A percentile compares a stretch with the other conserved stretches of the same genome.
Evolutionary conservation across 768 basidiomycete species (phyloP).

Genomic region (Dictyophora rubrovolvata): DNA sequence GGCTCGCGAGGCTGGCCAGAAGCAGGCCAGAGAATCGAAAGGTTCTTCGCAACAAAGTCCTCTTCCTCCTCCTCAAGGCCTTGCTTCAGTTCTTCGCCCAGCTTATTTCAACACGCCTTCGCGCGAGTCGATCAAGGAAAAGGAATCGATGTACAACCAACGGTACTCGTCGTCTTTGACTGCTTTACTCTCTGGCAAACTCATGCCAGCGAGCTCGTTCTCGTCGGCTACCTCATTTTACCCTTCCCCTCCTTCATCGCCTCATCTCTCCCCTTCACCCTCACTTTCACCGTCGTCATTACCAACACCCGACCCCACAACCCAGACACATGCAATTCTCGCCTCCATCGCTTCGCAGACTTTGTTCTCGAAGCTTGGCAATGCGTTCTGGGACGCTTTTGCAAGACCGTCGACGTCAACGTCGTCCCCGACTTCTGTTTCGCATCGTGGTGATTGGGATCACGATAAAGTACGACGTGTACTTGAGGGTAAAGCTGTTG

Average conservation of each 20-base stretch:
- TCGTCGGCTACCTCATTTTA: background rate
- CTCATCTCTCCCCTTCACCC: constrained; percentile 25
- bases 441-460: constrained; percentile 36
- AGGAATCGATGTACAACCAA: constrained; percentile 2
- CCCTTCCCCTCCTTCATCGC: constrained; percentile 4
- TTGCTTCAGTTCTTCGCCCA: constrained; percentile 33
- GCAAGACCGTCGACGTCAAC: constrained; percentile 31
- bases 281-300: constrained; percentile 38
- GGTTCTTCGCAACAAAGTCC: constrained; percentile 10
- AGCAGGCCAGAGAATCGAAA: constrained; percentile 24
- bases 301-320: constrained; percentile 21
- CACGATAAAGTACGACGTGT: constrained; percentile 74
- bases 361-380: constrained; percentile 54
- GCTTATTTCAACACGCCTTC: constrained; percentile 20
- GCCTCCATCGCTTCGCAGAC: constrained; percentile 77
- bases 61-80: constrained; percentile 23
- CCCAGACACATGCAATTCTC: constrained; percentile 36
- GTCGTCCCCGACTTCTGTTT: constrained; percentile 16
- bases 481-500: constrained; percentile 73
- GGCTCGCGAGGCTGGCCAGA: constrained; percentile 55
- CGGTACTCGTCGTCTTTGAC: constrained; percentile 6
- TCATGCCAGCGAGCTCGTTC: constrained; percentile 17
- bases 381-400: constrained; percentile 87
- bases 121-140: background rate
- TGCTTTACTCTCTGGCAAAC: constrained; percentile 39